These are phyloP conservation scores for Microsporum ferrugineum DNA, from an alignment of 2,329 filamentous ascomycete species.

Conservation along the genomic window DNA sequence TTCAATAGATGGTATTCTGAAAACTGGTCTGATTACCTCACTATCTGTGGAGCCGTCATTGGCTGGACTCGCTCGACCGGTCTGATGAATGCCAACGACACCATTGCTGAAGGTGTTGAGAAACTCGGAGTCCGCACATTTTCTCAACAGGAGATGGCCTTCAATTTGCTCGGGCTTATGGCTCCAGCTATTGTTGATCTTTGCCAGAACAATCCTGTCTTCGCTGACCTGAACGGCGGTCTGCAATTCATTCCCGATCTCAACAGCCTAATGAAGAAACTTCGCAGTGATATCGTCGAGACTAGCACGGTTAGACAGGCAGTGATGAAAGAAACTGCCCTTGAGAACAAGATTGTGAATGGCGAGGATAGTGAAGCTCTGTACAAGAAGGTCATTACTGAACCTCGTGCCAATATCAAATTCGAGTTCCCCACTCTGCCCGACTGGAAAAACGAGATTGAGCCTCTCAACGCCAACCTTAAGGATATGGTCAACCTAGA, in stretches of 20 bases:
- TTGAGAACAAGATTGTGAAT: constrained; percentile 96
- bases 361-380: constrained; percentile 83
- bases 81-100: constrained; percentile 95
- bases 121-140: constrained; percentile 95
- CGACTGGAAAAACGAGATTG: constrained; percentile 82
- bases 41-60: constrained; percentile 95
- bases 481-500: constrained; percentile 98
- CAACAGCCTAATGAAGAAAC: constrained; percentile 83
- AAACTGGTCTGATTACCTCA: constrained; percentile 94
- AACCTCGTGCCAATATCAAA: constrained; percentile 95
- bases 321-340: constrained; percentile 86
- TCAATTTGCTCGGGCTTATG: constrained; percentile 95
- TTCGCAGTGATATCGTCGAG: constrained; percentile 89
- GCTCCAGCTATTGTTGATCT: constrained; percentile 85
- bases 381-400: constrained; percentile 87
- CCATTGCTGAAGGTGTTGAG: constrained; percentile 93
- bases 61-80: constrained; percentile 98
- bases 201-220: constrained; percentile 90
- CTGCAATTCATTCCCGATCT: constrained; percentile 95
- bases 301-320: constrained; percentile 87
- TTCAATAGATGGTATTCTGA: constrained; percentile 99
- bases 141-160: constrained; percentile 98
- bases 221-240: constrained; percentile 93
- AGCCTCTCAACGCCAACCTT: constrained; percentile 74
- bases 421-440: constrained; percentile 87